Base-by-base conservation (phyloP, 306 rosid species). In the Castanospermum australe region DNA sequence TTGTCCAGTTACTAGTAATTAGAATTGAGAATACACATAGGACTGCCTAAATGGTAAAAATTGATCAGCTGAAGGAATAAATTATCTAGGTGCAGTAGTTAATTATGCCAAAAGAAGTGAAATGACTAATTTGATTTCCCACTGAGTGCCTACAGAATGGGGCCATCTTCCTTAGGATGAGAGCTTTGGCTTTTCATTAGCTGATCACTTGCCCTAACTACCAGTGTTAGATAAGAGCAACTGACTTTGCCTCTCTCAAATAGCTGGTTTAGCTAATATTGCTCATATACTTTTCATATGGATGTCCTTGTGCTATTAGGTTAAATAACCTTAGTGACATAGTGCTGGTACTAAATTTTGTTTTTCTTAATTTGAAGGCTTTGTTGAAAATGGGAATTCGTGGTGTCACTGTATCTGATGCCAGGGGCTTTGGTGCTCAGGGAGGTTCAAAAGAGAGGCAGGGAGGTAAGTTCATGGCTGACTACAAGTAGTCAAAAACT, bases 371-470 rank as follows among this genome's bases (percentile, higher is more conserved):
- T 81, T 41, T 50, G 11, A 88, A 95, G 98, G 99, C 88, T 69
- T 84, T 92, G 90, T 67, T 95, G 88, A 90, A 87, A 77, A 85
- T 88, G 78, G 98, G 99, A 76, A 92, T 95, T 59, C 97, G 92
- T 0, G 98, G 98, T 25, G 97, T 95, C 73, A 91, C 99, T 3
- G 85, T 95, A 72, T 95, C 95, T 79, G 98, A 95, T 81, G 97
- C 77, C 18, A 90, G 77, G 60, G 99, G 99, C 48, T 95, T 95
- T 87, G 99, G 99, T 80, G 82, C 99, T 82, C 99, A 95, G 79
- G 99, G 99, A 21, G 99, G 98, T 59, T 87, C 92, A 2, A 86
- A 84, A 82, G 99, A 95, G 84, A 95, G 99, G 88, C 97, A 95
- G 6, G 99, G 96, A 74, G 99, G 99, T 95, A 86, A 67, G 86